Evolutionary conservation across 225 moss, liverwort and hornwort genomes (phyloP).

Genomic region (Physcomitrellopsis africana): DNA sequence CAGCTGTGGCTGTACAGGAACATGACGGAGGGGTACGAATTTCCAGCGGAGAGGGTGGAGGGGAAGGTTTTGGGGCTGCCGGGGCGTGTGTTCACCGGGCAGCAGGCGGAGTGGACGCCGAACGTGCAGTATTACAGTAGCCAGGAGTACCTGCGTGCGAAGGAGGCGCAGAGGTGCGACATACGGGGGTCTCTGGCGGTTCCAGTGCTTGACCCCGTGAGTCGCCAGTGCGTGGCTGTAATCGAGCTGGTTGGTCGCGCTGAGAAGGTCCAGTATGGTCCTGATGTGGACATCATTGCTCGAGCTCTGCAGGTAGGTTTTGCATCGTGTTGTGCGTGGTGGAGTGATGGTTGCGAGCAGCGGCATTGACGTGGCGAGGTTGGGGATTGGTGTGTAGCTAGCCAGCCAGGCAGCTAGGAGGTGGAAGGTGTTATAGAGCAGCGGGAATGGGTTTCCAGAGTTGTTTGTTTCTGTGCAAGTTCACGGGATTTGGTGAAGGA

Average conservation of each 20-base stretch:
- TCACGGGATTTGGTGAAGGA: background rate
- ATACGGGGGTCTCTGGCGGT: constrained; percentile 88
- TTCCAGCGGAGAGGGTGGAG: constrained; percentile 66
- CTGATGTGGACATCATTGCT: constrained; percentile 84
- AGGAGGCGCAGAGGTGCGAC: constrained; percentile 80
- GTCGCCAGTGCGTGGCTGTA: constrained; percentile 78
- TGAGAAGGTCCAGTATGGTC: constrained; percentile 83
- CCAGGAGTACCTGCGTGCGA: constrained; percentile 81
- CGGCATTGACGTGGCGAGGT: background rate
- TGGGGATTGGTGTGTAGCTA: background rate
- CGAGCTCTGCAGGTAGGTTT: constrained; percentile 85
- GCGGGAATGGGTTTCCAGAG: too few species aligned
- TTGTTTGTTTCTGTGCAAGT: too few species aligned
- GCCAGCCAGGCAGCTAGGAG: too few species aligned
- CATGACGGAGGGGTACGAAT: constrained; percentile 77
- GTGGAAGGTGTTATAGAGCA: too few species aligned
- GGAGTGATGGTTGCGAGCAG: background rate
- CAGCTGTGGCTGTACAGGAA: constrained; percentile 70
- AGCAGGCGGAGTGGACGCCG: constrained; percentile 91
- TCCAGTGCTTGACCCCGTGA: constrained; percentile 78
- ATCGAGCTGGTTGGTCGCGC: constrained; percentile 84
- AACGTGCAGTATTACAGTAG: constrained; percentile 93
- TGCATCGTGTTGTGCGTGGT: constrained; percentile 1
- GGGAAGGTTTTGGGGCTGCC: constrained; percentile 73
- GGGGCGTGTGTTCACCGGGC: constrained; percentile 76